Conservation (phyloP, 1,284 basidiomycete species). For the Rhodofomes roseus region DNA sequence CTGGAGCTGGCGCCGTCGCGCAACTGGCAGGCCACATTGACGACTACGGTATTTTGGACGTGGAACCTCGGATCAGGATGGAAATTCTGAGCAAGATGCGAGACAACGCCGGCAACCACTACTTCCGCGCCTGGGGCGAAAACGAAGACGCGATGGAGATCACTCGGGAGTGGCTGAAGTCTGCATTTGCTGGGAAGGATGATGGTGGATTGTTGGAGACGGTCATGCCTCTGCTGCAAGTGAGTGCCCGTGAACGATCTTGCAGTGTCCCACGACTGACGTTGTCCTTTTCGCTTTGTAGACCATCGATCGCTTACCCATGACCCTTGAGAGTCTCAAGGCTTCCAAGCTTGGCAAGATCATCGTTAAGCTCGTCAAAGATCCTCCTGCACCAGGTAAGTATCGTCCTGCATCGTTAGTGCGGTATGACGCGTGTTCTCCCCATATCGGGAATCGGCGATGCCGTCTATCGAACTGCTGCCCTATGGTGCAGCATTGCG, state of each 20-base stretch:
- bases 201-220: slow-evolving; percentile 62
- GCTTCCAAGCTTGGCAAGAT: slow-evolving; percentile 74
- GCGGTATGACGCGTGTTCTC: neutral
- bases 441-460: neutral
- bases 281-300: slow-evolving; percentile 26
- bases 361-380: slow-evolving; percentile 67
- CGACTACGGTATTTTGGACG: slow-evolving; percentile 56
- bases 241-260: slow-evolving; percentile 37
- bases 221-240: slow-evolving; percentile 79
- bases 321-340: slow-evolving; percentile 63
- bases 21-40: slow-evolving; percentile 51
- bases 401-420: slow-evolving; percentile 11
- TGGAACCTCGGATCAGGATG: slow-evolving; percentile 55
- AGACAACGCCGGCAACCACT: slow-evolving; percentile 78
- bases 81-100: slow-evolving; percentile 75
- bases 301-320: slow-evolving; percentile 78
- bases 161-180: slow-evolving; percentile 74
- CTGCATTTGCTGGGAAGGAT: slow-evolving; percentile 50
- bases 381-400: slow-evolving; percentile 68
- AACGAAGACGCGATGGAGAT: slow-evolving; percentile 69
- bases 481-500: neutral
- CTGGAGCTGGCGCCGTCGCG: slow-evolving; percentile 64
- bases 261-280: neutral
- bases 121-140: slow-evolving; percentile 79
- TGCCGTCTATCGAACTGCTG: neutral